Evolutionary conservation across 2,329 filamentous ascomycete species (phyloP), one percentile per base, ranked within the genome.

Genomic region (Sclerotinia trifoliorum): DNA sequence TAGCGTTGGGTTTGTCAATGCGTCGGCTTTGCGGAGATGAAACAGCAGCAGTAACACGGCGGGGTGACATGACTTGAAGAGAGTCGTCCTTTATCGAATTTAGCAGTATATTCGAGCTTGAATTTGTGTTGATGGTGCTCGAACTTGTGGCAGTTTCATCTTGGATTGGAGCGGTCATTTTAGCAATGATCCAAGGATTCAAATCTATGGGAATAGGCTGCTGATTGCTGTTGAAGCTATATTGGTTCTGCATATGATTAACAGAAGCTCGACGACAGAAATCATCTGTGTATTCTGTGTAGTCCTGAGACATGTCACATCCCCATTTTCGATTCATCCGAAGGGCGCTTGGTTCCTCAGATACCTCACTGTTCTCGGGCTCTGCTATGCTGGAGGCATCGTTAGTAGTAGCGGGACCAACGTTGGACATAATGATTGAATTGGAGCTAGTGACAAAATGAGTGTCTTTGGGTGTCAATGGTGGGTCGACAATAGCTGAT

Each of bases 241-340:
- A 3, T 54, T 46, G 35, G 15, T 35, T 49, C 35, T 46, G 46
- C 15, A 15, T 26, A 35, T 46, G n/a, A 21, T 48, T 54, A 11
- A 21, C 35, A 24, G 13, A 51, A 6, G 5, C 8, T 54, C 6
- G 32, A n/a, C 6, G 19, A 39, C 29, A 21, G 26, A 54, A 57
- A 58, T 55, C 66, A 61, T 86, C 85, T 10, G 80, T 69, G 7
- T 78, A 75, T 42, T 75, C 72, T 29, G 83, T 84, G 24, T 86
- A 75, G 1, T 71, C 71, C 46, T 80, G 80, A 62, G 87, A 86
- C 24, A 81, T 77, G n/a, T 79, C 73, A 2, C 86, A 71, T 0
- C 86, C 56, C 75, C 75, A 75, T 54, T 70, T 73, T 15, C 64
- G 52, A 68, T 67, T 69, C 15, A 65, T 49, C 5, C 5, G 4